A percentile compares a stretch with the other conserved stretches of the same genome.
phyloP scores from a whole-genome alignment of 2,329 filamentous ascomycete species.

The Hypoxylon sp. region DNA sequence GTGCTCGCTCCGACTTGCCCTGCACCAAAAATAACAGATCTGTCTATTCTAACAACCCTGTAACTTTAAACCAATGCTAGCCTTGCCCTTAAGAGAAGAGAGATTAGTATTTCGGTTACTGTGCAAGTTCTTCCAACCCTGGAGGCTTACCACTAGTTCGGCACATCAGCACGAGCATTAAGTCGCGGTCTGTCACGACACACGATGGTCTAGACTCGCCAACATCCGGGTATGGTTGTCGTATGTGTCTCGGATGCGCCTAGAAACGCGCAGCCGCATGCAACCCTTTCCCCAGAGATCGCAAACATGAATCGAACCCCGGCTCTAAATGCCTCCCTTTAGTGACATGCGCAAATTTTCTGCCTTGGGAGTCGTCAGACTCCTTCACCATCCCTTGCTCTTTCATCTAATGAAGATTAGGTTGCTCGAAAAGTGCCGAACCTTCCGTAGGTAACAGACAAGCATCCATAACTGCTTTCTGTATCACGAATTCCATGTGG shows the following conservation, averaged over 20 bases:
- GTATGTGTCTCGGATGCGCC: conserved; percentile 22
- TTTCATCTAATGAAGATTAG: conserved; percentile 15
- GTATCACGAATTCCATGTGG: conserved; percentile 1
- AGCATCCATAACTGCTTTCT: background rate
- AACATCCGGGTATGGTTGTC: conserved; percentile 18
- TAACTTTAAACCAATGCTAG: conserved; percentile 5
- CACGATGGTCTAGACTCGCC: conserved; percentile 36
- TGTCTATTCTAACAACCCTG: conserved; percentile 19
- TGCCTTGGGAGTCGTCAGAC: conserved; percentile 11
- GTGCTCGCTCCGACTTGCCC: conserved; percentile 24
- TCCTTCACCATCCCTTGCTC: conserved; percentile 22
- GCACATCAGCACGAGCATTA: conserved; percentile 20
- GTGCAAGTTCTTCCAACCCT: conserved; percentile 6
- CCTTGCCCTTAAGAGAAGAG: conserved; percentile 4
- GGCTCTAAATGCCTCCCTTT: background rate
- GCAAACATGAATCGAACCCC: conserved; percentile 13
- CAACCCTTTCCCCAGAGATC: conserved; percentile 34
- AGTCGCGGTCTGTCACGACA: conserved; percentile 9
- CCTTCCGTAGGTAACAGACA: conserved; percentile 10
- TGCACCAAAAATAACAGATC: conserved; percentile 32
- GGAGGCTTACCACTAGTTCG: conserved; percentile 27
- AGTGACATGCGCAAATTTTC: conserved; percentile 16
- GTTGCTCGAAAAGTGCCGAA: conserved; percentile 22
- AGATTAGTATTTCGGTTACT: conserved; percentile 23
- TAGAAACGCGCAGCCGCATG: conserved; percentile 27